A percentile compares a stretch with the other conserved stretches of the same genome.
Evolutionary conservation across 345 rosid genomes (phyloP).

Genomic region (Eucalyptus camaldulensis): DNA sequence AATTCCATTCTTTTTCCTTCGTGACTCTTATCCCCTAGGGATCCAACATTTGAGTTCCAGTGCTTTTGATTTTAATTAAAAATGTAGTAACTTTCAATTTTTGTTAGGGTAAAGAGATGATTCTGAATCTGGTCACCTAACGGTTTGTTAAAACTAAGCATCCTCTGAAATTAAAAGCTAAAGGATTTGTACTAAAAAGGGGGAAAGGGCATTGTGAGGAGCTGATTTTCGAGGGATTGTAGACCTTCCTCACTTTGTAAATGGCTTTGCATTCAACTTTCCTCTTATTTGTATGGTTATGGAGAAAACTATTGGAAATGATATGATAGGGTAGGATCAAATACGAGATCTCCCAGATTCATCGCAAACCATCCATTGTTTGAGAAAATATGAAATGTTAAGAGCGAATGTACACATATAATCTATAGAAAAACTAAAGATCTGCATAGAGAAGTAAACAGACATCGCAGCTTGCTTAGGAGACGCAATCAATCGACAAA

Average conservation of each 20-base stretch:
- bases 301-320: neutral
- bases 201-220: neutral
- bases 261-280: neutral
- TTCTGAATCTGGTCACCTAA: neutral
- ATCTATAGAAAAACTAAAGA: neutral
- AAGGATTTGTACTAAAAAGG: neutral
- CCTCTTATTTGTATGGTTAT: neutral
- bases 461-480: neutral
- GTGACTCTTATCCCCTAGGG: neutral
- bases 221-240: neutral
- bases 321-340: neutral
- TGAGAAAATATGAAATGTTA: neutral
- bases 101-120: neutral
- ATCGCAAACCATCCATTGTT: neutral
- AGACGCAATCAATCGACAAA: neutral
- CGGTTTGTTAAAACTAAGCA: neutral
- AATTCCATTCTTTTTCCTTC: neutral
- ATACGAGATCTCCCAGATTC: neutral
- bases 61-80: neutral
- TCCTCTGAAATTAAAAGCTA: too few species aligned
- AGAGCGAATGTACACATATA: neutral
- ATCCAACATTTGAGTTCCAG: neutral
- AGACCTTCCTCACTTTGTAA: neutral
- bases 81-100: neutral
- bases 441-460: neutral